Evolutionary conservation across 768 basidiomycete genomes (phyloP).

Genomic region (Coprinellus micaceus): DNA sequence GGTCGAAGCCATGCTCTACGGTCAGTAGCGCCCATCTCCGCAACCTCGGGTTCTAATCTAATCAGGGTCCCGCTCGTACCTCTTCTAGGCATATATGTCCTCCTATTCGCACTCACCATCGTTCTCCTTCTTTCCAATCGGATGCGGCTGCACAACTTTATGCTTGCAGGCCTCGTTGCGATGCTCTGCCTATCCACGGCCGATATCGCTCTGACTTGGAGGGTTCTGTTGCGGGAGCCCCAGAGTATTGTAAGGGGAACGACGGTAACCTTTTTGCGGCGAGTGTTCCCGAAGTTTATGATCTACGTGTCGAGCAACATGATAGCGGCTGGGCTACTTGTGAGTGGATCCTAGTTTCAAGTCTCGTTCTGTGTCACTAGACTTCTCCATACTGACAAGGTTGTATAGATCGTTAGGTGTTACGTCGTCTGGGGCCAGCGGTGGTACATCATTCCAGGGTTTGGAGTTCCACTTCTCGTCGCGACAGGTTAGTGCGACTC

Average conservation of each 20-base stretch:
- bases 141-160: conserved; percentile 4
- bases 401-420: conserved; percentile 7
- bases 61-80: not conserved
- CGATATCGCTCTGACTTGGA: conserved; percentile 13
- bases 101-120: conserved; percentile 9
- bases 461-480: not conserved
- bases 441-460: conserved; percentile 10
- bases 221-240: conserved; percentile 2
- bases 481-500: not conserved
- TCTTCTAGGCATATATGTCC: conserved; percentile 7
- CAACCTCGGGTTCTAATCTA: not conserved
- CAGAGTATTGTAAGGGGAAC: not conserved
- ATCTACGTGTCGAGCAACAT: conserved; percentile 8
- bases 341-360: no score
- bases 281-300: conserved; percentile 2
- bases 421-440: conserved; percentile 19
- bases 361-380: no score
- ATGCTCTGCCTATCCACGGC: conserved; percentile 14
- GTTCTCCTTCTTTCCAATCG: conserved; percentile 3
- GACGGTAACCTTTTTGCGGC: conserved; percentile 4
- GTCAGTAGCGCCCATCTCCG: not conserved
- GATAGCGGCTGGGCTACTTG: conserved; percentile 9
- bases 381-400: not conserved
- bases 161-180: conserved; percentile 4
- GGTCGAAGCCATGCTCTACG: conserved; percentile 1